Percentiles rank a stretch among this genome's conserved stretches.
phyloP scores from a whole-genome alignment of 2,329 filamentous ascomycete genomes.

The Exophiala sp. region DNA sequence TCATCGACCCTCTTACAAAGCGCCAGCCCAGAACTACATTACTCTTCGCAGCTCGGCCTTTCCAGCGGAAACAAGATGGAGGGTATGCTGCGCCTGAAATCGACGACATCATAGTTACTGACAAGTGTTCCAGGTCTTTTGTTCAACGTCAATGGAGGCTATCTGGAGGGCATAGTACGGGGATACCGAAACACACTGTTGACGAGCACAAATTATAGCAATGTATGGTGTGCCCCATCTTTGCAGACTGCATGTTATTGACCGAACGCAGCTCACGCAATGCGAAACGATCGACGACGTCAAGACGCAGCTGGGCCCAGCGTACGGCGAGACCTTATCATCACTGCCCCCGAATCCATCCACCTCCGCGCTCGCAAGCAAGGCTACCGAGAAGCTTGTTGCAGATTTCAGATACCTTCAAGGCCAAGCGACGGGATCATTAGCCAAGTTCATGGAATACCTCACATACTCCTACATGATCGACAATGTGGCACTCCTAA shows the following conservation, averaged over 20 bases:
- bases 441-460: slow-evolving; percentile 96
- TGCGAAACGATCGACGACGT: slow-evolving; percentile 62
- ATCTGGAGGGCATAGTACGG: slow-evolving; percentile 91
- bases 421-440: slow-evolving; percentile 84
- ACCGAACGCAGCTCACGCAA: slow-evolving; percentile 19
- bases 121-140: slow-evolving; percentile 61
- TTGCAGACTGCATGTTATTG: slow-evolving; percentile 1
- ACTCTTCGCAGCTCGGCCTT: too few species aligned
- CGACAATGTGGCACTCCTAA: slow-evolving; percentile 95
- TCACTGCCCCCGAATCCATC: slow-evolving; percentile 93
- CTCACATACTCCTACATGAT: slow-evolving; percentile 99
- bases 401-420: slow-evolving; percentile 96
- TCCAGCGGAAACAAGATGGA: slow-evolving; percentile 16
- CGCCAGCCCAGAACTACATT: too few species aligned
- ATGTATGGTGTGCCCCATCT: slow-evolving; percentile 5
- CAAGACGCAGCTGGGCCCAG: slow-evolving; percentile 92
- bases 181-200: slow-evolving; percentile 94
- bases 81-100: slow-evolving; percentile 11
- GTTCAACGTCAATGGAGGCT: slow-evolving; percentile 94
- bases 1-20: too few species aligned
- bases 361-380: slow-evolving; percentile 87
- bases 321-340: slow-evolving; percentile 95
- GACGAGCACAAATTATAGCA: slow-evolving; percentile 85
- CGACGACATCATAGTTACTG: slow-evolving; percentile 4
- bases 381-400: slow-evolving; percentile 96